Evolutionary conservation across 106 monocot genomes (phyloP).

Genomic region (Dendrobium nobile): DNA sequence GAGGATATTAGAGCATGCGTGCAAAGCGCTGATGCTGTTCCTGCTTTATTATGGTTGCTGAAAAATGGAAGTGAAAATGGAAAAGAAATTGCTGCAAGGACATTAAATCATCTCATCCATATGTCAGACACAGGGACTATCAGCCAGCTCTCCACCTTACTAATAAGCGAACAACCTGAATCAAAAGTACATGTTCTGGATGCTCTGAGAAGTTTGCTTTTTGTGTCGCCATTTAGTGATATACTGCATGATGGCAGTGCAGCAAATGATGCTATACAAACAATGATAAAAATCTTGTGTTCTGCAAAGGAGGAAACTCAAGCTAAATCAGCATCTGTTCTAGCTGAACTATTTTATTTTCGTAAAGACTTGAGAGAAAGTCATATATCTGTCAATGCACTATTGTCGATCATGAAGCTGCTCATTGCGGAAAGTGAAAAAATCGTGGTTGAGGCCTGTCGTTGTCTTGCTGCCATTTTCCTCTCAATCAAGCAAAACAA

Average conservation of each 20-base stretch:
- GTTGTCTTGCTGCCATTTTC: conserved; percentile 91
- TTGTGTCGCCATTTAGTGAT: conserved; percentile 74
- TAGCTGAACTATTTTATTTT: conserved; percentile 73
- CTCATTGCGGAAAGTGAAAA: conserved; percentile 59
- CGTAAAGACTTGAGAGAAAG: conserved; percentile 95
- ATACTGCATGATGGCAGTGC: conserved; percentile 93
- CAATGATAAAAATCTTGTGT: conserved; percentile 79
- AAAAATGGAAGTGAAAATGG: conserved; percentile 97
- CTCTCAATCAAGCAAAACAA: conserved; percentile 86
- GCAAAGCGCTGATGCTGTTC: conserved; percentile 98
- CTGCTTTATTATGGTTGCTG: conserved; percentile 91
- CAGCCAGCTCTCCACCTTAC: conserved; percentile 84
- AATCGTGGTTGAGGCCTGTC: conserved; percentile 44
- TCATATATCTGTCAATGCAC: conserved; percentile 67
- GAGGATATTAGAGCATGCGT: conserved; percentile 98
- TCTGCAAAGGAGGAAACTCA: conserved; percentile 84
- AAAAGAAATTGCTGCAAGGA: conserved; percentile 89
- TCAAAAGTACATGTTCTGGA: conserved; percentile 92
- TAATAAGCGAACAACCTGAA: conserved; percentile 95
- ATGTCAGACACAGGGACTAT: conserved; percentile 90
- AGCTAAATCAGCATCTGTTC: conserved; percentile 81
- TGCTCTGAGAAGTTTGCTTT: conserved; percentile 80
- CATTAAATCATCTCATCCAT: conserved; percentile 89
- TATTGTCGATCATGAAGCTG: conserved; percentile 64
- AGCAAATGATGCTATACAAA: conserved; percentile 93